Evolutionary conservation across 441 rosid species (phyloP).

Genomic region (Pelargonium cotyledonis): DNA sequence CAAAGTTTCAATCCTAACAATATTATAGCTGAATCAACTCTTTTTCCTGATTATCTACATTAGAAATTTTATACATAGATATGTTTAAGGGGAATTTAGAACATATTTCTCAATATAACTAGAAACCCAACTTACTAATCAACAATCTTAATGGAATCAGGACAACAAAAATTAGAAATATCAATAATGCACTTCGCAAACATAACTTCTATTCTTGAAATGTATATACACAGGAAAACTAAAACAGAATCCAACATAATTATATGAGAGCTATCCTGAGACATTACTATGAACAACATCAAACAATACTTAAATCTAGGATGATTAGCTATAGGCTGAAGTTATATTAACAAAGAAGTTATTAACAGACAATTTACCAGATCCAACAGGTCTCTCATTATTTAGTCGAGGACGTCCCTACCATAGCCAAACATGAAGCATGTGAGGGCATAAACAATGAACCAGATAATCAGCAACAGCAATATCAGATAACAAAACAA

Average conservation of each 20-base stretch:
- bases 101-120: neutral
- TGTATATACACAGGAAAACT: neutral
- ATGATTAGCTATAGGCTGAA: neutral
- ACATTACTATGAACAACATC: neutral
- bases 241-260: neutral
- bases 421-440: slow-evolving; percentile 18
- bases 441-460: neutral
- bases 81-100: too few relatives aligned
- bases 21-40: neutral
- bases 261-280: neutral
- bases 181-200: neutral
- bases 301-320: neutral
- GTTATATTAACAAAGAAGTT: neutral
- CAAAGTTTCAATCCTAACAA: neutral
- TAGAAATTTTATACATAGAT: too few relatives aligned
- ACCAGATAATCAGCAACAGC: neutral
- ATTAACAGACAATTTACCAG: slow-evolving; percentile 21
- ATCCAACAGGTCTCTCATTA: slow-evolving; percentile 16
- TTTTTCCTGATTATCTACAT: too few relatives aligned
- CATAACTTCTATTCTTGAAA: neutral
- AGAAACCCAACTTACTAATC: neutral
- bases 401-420: slow-evolving; percentile 27
- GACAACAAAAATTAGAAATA: neutral
- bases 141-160: neutral
- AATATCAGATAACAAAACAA: neutral